Evolutionary conservation across 345 rosid genomes (phyloP).

Genomic region (Jatropha curcas): DNA sequence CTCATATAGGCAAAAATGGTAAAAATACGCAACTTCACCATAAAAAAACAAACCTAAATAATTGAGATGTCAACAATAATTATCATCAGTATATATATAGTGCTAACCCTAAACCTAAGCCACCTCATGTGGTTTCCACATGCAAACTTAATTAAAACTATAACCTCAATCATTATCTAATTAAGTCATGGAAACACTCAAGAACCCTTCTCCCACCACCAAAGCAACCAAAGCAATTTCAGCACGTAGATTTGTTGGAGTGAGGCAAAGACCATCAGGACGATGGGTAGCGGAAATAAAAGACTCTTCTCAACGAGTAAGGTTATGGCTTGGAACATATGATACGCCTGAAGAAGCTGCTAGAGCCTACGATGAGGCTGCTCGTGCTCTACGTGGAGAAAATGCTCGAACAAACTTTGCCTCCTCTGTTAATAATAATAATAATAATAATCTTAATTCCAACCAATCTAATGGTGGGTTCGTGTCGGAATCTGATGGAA

Average conservation of each 20-base stretch:
- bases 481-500: slow-evolving; percentile 22
- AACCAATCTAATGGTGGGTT: slow-evolving; percentile 21
- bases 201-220: slow-evolving; percentile 17
- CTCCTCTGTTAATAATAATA: not conserved
- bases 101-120: not conserved
- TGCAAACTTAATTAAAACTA: not conserved
- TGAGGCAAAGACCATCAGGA: slow-evolving; percentile 68
- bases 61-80: slow-evolving; percentile 23
- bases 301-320: slow-evolving; percentile 65
- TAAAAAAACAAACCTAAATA: slow-evolving; percentile 19
- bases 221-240: not conserved
- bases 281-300: slow-evolving; percentile 81
- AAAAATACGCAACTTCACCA: too few relatives aligned
- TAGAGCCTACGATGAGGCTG: slow-evolving; percentile 69
- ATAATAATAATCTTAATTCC: not conserved
- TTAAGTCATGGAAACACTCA: slow-evolving; percentile 25
- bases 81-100: slow-evolving; percentile 10
- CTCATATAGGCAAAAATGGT: too few relatives aligned
- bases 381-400: slow-evolving; percentile 66
- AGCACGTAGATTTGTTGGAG: slow-evolving; percentile 57
- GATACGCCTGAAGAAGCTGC: slow-evolving; percentile 78
- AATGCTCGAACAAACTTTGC: slow-evolving; percentile 68
- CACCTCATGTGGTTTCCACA: not conserved
- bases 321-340: slow-evolving; percentile 72
- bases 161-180: not conserved